Base-by-base conservation (phyloP, 2,329 filamentous ascomycete species). In the Calonectria leucothoes region DNA sequence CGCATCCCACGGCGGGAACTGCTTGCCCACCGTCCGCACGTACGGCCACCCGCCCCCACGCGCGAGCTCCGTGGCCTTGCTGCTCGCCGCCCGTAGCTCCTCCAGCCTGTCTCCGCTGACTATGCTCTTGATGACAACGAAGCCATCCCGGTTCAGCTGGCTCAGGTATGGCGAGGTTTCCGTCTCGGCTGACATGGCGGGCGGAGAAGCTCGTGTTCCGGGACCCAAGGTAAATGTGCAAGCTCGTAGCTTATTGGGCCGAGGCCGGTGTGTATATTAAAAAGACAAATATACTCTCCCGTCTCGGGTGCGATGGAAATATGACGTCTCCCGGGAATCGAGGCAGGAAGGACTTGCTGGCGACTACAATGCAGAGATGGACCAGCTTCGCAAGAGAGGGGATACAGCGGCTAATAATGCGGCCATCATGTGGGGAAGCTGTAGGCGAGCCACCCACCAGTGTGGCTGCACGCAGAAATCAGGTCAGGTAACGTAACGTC, bases 1-100 rank as follows among this genome's bases (percentile, higher is more conserved):
- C n/a, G 87, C 87, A 6, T 90, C 87, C 95, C 95, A 98, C 0
- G 95, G 95, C 0, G 95, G 95, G 85, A 98, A 98, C 84, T 98
- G 95, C 84, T 97, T 97, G 68, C 94, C 94, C 3, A 97, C 90
- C 0, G 94, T 96, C 76, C 95, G 93, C 80, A 97, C 92, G 84
- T 94, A 90, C 4, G 94, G 94, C 95, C 95, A 98, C 75, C 88
- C 81, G 45, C 95, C 95, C n/a, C 86, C 78, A 75, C 94, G 91
- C 51, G 94, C 93, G 51, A 91, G 86, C 3, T 85, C 81, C 25
- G 92, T 91, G n/a, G 90, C 89, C 71, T 88, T 83, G 39, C 86
- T 81, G 65, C 92, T 90, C 51, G 92, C 92, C 68, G 82, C 81
- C 78, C 92, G 93, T 75, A 96, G 91, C 25, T 85, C 79, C 29